These are phyloP conservation scores for Pyrus pyrifolia DNA, from an alignment of 306 rosid species.

Conservation along the genomic window DNA sequence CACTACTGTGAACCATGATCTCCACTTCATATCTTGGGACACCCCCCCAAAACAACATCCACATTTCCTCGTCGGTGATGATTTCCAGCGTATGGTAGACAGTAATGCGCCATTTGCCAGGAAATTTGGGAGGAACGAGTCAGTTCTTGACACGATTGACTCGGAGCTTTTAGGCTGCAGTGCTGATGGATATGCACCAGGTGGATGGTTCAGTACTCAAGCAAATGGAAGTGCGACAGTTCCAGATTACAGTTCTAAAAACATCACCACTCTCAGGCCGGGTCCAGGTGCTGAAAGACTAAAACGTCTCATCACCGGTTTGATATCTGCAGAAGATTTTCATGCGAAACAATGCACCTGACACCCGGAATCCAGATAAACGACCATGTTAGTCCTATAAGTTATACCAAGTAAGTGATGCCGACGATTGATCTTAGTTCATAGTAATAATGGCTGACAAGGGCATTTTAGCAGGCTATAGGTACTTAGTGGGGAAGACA, in stretches of 20 bases:
- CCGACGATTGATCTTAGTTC: slow-evolving; percentile 5
- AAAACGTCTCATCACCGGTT: slow-evolving; percentile 40
- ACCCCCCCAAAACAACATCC: slow-evolving; percentile 81
- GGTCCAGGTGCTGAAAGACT: slow-evolving; percentile 69
- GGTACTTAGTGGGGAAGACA: slow-evolving; percentile 20
- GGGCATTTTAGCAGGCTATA: slow-evolving; percentile 22
- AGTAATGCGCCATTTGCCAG: slow-evolving; percentile 71
- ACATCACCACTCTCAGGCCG: slow-evolving; percentile 44
- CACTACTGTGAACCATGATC: slow-evolving; percentile 74
- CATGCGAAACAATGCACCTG: slow-evolving; percentile 48
- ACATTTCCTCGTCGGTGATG: slow-evolving; percentile 47
- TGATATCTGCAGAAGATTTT: slow-evolving; percentile 54
- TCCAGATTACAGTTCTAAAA: slow-evolving; percentile 19
- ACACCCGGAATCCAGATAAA: slow-evolving; percentile 6
- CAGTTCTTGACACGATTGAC: slow-evolving; percentile 51
- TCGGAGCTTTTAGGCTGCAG: slow-evolving; percentile 46
- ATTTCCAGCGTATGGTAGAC: slow-evolving; percentile 51
- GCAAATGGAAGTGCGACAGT: slow-evolving; percentile 20
- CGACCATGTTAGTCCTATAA: slow-evolving; percentile 1
- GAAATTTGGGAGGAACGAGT: slow-evolving; percentile 54
- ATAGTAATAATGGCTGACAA: slow-evolving; percentile 15
- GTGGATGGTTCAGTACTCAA: slow-evolving; percentile 43
- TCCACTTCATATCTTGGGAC: slow-evolving; percentile 87
- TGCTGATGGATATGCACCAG: slow-evolving; percentile 49
- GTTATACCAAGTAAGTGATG: slow-evolving; percentile 18